These are phyloP conservation scores for Eucalyptus regnans DNA, from an alignment of 345 rosid genomes.

Conservation along the genomic window DNA sequence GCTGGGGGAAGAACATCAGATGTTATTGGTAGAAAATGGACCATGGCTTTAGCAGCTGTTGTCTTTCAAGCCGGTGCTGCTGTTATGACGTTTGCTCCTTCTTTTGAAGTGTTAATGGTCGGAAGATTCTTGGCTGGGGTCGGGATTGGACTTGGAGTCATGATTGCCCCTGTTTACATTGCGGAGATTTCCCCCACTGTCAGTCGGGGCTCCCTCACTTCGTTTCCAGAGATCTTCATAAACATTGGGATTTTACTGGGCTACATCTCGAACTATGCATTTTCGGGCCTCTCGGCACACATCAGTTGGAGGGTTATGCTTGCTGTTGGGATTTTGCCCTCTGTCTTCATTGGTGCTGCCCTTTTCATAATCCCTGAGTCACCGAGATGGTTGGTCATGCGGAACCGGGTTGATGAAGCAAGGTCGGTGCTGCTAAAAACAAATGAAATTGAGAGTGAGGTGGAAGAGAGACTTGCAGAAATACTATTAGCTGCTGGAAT, in stretches of 20 bases:
- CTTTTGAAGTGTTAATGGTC: constrained; percentile 56
- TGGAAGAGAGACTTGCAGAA: constrained; percentile 69
- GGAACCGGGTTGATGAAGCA: constrained; percentile 64
- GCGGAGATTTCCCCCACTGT: constrained; percentile 75
- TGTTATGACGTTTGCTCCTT: constrained; percentile 66
- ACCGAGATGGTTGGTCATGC: constrained; percentile 85
- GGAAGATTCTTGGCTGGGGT: constrained; percentile 75
- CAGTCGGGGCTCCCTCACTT: constrained; percentile 65
- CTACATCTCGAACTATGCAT: constrained; percentile 78
- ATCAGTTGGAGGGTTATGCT: constrained; percentile 88
- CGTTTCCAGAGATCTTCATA: constrained; percentile 81
- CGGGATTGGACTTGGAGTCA: constrained; percentile 85
- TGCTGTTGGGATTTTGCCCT: constrained; percentile 82
- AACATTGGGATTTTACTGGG: constrained; percentile 84
- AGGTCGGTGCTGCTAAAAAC: constrained; percentile 64
- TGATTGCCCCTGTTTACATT: constrained; percentile 85
- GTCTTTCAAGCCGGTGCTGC: constrained; percentile 70
- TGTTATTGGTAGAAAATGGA: constrained; percentile 79
- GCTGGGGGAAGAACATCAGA: constrained; percentile 85
- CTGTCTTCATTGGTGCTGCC: constrained; percentile 61
- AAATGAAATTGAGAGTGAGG: constrained; percentile 56
- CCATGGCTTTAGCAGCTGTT: constrained; percentile 85
- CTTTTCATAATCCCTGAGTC: constrained; percentile 85
- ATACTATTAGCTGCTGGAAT: constrained; percentile 59
- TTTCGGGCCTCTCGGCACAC: constrained; percentile 57